Evolutionary conservation across 2,329 filamentous ascomycete genomes (phyloP).

Genomic region (Blastomyces gilchristii): DNA sequence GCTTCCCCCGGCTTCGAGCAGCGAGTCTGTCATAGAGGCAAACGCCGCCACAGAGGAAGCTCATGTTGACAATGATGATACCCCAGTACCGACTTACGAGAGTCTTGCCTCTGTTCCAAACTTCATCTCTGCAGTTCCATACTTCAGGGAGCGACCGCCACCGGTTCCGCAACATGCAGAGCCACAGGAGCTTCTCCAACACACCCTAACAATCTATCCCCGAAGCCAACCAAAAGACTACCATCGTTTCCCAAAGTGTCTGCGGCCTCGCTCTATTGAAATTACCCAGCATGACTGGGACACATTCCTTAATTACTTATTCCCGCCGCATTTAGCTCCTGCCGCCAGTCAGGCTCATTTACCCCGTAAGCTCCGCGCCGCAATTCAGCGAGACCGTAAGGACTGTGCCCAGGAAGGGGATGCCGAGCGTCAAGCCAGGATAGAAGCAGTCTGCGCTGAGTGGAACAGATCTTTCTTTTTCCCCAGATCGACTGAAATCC

Average conservation of each 20-base stretch:
- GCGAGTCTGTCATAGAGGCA: conserved; percentile 17
- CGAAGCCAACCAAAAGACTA: conserved; percentile 35
- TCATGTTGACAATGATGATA: conserved; percentile 18
- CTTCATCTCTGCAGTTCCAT: conserved; percentile 28
- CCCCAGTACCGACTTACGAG: conserved; percentile 7
- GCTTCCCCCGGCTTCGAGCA: conserved; percentile 16
- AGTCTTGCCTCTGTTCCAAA: conserved; percentile 1
- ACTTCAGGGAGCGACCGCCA: conserved; percentile 29
- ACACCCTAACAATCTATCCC: conserved; percentile 33
- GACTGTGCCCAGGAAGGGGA: conserved; percentile 35
- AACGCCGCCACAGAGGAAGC: conserved; percentile 8
- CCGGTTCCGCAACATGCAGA: conserved; percentile 9
- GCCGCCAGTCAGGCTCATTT: conserved; percentile 29
- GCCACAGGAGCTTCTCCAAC: conserved; percentile 22
- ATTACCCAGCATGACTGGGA: conserved; percentile 36
- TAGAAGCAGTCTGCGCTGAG: conserved; percentile 32
- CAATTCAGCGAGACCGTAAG: conserved; percentile 34
- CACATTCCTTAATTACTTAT: conserved; percentile 34
- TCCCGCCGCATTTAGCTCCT: conserved; percentile 31
- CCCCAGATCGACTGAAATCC: conserved; percentile 27
- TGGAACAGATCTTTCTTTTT: conserved; percentile 37
- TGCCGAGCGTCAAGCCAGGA: conserved; percentile 29
- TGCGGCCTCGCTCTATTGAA: conserved; percentile 26
- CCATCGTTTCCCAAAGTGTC: conserved; percentile 33
- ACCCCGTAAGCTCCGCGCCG: conserved; percentile 29